Conservation (phyloP, 202 grass and related monocot genomes). For the Bolboschoenoplectus hybrid region DNA sequence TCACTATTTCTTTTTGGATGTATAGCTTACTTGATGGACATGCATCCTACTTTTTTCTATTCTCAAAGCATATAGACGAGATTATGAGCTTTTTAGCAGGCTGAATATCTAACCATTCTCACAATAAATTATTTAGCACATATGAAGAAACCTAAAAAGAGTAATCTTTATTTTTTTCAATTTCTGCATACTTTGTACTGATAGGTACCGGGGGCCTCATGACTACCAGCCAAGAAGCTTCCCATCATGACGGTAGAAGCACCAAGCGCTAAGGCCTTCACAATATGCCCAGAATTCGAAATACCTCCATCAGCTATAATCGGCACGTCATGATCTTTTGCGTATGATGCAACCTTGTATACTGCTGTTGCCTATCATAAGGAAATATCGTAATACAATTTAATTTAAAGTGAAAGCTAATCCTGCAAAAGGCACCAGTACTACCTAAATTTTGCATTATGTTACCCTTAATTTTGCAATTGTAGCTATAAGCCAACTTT, state of each 20-base stretch:
- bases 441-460: neutral
- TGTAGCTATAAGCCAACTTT: neutral
- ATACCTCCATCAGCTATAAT: constrained; percentile 96
- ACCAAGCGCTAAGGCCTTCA: constrained; percentile 82
- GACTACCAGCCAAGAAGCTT: constrained; percentile 91
- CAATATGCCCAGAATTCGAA: constrained; percentile 94
- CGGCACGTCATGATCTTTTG: constrained; percentile 77
- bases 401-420: constrained; percentile 14
- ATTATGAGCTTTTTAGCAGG: constrained; percentile 17
- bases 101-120: neutral
- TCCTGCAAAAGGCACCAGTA: constrained; percentile 16
- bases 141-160: neutral
- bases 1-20: neutral
- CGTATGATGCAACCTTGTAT: constrained; percentile 93
- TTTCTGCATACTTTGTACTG: constrained; percentile 44
- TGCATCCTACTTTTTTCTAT: neutral
- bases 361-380: constrained; percentile 78
- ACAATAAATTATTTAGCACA: constrained; percentile 4
- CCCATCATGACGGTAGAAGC: constrained; percentile 97
- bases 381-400: constrained; percentile 23
- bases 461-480: neutral
- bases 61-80: neutral
- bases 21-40: neutral
- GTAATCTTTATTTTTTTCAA: neutral
- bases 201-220: constrained; percentile 83